A percentile compares a stretch with the other conserved stretches of the same genome.
Evolutionary conservation across 208 protist genomes (phyloP).

Genomic region (Leishmania amazonensis): DNA sequence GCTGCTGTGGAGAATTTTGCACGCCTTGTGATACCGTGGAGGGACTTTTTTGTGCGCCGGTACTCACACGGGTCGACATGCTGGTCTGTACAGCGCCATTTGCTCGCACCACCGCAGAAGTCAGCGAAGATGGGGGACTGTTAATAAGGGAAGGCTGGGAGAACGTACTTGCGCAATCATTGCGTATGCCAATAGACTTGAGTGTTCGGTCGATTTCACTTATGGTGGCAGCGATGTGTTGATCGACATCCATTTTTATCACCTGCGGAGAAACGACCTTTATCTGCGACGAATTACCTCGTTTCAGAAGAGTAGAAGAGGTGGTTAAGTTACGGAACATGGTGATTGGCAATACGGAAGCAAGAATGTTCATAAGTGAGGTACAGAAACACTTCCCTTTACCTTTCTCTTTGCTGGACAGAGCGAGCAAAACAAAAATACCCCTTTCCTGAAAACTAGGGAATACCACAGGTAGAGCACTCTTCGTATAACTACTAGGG

Average conservation of each 20-base stretch:
- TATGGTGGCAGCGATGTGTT: constrained; percentile 18
- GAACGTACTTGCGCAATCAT: not conserved
- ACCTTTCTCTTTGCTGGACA: not conserved
- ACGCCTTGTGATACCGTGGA: constrained; percentile 1
- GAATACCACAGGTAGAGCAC: not conserved
- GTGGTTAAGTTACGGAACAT: no score
- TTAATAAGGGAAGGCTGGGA: not conserved
- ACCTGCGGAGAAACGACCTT: not conserved
- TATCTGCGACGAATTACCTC: not conserved
- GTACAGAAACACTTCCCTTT: not conserved
- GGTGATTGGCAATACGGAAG: not conserved
- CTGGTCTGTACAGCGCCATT: constrained; percentile 6
- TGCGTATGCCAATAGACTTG: constrained; percentile 15
- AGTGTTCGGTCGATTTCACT: constrained; percentile 33
- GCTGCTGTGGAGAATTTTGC: constrained; percentile 14
- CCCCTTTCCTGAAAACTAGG: not conserved
- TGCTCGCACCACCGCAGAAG: not conserved
- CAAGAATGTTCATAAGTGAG: not conserved
- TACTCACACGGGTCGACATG: not conserved
- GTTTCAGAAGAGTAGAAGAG: not conserved
- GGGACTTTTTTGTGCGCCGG: constrained; percentile 10
- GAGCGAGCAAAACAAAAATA: not conserved
- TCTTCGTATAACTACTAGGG: not conserved
- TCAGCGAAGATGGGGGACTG: not conserved
- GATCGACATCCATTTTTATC: constrained; percentile 15